Evolutionary conservation across 331 rosid species (phyloP), one percentile per base, ranked within the genome.

Genomic region (Malus hybrid): DNA sequence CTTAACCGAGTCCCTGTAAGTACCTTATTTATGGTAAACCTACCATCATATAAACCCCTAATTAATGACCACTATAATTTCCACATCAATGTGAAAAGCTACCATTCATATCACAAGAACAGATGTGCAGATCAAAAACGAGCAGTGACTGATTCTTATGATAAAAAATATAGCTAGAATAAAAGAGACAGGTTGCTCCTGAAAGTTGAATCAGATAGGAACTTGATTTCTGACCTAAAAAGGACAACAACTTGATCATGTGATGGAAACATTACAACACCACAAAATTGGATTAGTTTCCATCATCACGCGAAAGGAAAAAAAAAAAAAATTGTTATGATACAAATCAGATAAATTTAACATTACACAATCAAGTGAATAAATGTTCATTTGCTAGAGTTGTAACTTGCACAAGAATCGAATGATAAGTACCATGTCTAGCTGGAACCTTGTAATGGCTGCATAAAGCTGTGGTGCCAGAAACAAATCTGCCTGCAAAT

Each of bases 401-500:
- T 66, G n/a, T n/a, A 36, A 28, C 32, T 29, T 15, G 32, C n/a
- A 55, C 70, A 58, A 13, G 60, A 34, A 66, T 66, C 22, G 63
- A 72, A 58, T 26, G 66, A 80, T 71, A 61, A 77, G 67, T 90
- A 88, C 97, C 97, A 48, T 81, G 81, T 83, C 82, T 67, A 90
- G 70, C 36, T 81, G 78, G 94, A 80, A 90, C 76, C 66, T 77
- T 24, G 24, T 24, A 62, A 52, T n/a, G 10, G 87, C 90, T 63
- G 73, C 10, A 79, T 68, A 4, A 48, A 92, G 5, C 86, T 92
- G 97, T 30, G 97, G 96, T 0, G 91, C 97, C 75, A 92, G 71
- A 83, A 90, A 92, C 75, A 92, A 1, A 81, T 90, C 97, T 14
- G 97, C 96, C 97, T 92, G 91, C 79, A 82, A 70, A 82, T 28